Evolutionary conservation across 139 green algal genomes (phyloP).

Genomic region (Protoeuglena noctilucae): DNA sequence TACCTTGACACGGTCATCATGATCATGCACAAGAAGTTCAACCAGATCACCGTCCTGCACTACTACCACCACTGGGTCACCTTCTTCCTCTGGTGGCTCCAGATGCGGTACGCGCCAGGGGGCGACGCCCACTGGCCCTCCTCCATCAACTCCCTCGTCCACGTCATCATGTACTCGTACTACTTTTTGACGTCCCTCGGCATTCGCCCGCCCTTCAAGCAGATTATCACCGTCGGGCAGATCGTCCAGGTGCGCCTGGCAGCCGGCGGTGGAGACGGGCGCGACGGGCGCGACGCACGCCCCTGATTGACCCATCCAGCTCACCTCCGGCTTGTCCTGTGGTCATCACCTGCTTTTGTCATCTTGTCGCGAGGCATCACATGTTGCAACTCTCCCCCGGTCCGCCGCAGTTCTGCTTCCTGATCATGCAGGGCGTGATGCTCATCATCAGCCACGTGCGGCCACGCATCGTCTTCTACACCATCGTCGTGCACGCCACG

Average conservation of each 20-base stretch:
- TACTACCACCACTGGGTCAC: constrained; percentile 35
- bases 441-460: too few relatives aligned
- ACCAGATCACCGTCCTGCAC: constrained; percentile 32
- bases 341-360: too few relatives aligned
- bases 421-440: neutral
- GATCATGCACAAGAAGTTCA: constrained; percentile 40
- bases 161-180: constrained; percentile 34
- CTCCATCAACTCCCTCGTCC: constrained; percentile 27
- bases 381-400: too few relatives aligned
- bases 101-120: constrained; percentile 23
- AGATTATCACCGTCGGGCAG: constrained; percentile 21
- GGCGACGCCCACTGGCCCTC: constrained; percentile 28
- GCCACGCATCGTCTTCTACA: too few relatives aligned
- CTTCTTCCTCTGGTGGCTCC: constrained; percentile 29
- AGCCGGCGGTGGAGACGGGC: constrained; percentile 11
- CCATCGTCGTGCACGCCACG: too few relatives aligned
- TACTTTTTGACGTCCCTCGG: constrained; percentile 19
- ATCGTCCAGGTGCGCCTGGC: constrained; percentile 26
- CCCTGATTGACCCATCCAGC: too few relatives aligned
- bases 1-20: constrained; percentile 44
- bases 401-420: too few relatives aligned
- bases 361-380: too few relatives aligned
- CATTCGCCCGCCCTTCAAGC: constrained; percentile 18
- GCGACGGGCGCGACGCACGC: neutral
- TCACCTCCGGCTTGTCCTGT: too few relatives aligned